These are phyloP conservation scores for Ormosia emarginata DNA, from an alignment of 306 rosid genomes.

Conservation along the genomic window DNA sequence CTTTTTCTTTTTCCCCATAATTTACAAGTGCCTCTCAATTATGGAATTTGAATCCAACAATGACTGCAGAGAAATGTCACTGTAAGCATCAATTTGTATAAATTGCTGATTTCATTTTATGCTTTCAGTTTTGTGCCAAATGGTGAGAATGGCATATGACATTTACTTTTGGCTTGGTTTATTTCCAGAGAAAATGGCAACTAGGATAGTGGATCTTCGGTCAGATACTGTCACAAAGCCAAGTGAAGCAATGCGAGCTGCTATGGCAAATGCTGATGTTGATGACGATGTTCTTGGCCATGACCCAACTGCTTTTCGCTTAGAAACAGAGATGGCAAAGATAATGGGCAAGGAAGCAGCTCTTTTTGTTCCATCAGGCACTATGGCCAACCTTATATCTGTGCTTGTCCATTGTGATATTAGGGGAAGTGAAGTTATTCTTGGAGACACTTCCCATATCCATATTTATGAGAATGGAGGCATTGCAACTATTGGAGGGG, in stretches of 20 bases:
- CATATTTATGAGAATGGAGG: slow-evolving; percentile 89
- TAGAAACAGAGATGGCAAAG: slow-evolving; percentile 77
- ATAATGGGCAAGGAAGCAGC: slow-evolving; percentile 82
- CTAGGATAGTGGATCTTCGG: slow-evolving; percentile 72
- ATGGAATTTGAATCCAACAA: slow-evolving; percentile 19
- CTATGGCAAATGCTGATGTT: slow-evolving; percentile 88
- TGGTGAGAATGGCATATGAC: neutral
- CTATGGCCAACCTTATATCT: slow-evolving; percentile 91
- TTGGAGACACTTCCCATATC: slow-evolving; percentile 77
- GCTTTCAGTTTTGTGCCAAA: neutral
- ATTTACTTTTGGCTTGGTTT: neutral
- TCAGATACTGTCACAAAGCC: slow-evolving; percentile 95
- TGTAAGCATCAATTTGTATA: slow-evolving; percentile 11
- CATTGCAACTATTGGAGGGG: slow-evolving; percentile 86
- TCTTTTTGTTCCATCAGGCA: slow-evolving; percentile 90
- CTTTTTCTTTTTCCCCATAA: neutral
- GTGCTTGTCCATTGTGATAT: slow-evolving; percentile 83
- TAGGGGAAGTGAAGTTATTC: slow-evolving; percentile 92
- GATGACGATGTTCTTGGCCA: slow-evolving; percentile 72
- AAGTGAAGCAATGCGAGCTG: slow-evolving; percentile 71
- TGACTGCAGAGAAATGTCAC: slow-evolving; percentile 31
- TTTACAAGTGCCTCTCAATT: neutral
- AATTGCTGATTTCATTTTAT: neutral
- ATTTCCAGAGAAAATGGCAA: slow-evolving; percentile 58
- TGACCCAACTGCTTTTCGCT: slow-evolving; percentile 70